A percentile compares a stretch with the other conserved stretches of the same genome.
Conservation (phyloP, 2,329 filamentous ascomycete genomes). For the Aspergillus sp. region DNA sequence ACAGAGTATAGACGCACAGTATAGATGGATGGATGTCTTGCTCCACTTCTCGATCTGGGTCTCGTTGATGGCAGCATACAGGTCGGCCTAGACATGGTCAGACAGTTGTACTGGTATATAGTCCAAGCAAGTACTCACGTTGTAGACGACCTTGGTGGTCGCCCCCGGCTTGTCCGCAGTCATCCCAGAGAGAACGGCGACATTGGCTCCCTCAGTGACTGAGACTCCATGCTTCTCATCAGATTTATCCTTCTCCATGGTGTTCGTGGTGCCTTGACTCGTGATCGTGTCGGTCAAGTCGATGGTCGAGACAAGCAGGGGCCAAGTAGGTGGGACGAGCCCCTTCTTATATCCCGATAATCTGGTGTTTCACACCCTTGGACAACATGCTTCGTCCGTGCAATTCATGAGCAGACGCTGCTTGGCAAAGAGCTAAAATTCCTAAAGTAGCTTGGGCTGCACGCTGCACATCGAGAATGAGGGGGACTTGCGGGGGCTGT, state of each 20-base stretch:
- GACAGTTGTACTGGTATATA: not conserved
- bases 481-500: not conserved
- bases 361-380: slow-evolving; percentile 2
- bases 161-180: slow-evolving; percentile 6
- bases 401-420: not conserved
- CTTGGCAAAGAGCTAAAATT: not conserved
- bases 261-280: not conserved
- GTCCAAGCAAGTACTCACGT: not conserved
- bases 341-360: slow-evolving; percentile 4
- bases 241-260: not conserved
- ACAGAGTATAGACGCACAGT: slow-evolving; percentile 22
- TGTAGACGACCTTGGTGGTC: slow-evolving; percentile 6
- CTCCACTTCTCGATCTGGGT: slow-evolving; percentile 42
- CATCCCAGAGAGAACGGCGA: not conserved
- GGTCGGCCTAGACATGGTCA: slow-evolving; percentile 43
- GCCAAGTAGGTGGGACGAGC: not conserved
- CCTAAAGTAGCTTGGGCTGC: not conserved
- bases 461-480: not conserved
- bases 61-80: slow-evolving; percentile 50
- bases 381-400: not conserved
- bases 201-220: not conserved
- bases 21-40: slow-evolving; percentile 28
- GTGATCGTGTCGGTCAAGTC: not conserved
- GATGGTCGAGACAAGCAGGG: not conserved
- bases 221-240: slow-evolving; percentile 10